A percentile compares a stretch with the other conserved stretches of the same genome.
Evolutionary conservation across 2,329 filamentous ascomycete species (phyloP).

Genomic region (Verticillium longisporum): DNA sequence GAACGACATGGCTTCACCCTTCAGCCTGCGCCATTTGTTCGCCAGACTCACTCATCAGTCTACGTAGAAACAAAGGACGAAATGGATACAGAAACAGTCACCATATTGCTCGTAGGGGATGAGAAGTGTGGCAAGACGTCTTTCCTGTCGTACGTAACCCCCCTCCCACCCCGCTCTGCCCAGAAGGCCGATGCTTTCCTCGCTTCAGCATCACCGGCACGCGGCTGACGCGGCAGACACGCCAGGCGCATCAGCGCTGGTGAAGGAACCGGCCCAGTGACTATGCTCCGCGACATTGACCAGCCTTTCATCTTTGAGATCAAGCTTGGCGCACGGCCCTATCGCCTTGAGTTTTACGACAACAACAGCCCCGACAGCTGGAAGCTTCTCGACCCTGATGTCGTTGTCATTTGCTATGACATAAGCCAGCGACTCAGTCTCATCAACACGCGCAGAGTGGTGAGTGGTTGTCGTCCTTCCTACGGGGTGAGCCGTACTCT

Average conservation of each 20-base stretch:
- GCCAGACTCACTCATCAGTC: conserved; percentile 1
- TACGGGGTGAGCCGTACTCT: background rate
- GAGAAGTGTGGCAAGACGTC: conserved; percentile 53
- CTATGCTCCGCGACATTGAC: conserved; percentile 49
- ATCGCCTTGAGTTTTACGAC: conserved; percentile 54
- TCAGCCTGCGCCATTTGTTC: conserved; percentile 10
- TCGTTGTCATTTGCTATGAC: conserved; percentile 55
- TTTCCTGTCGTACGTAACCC: conserved; percentile 49
- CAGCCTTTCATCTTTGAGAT: conserved; percentile 56
- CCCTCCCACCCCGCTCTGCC: background rate
- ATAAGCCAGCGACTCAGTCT: conserved; percentile 52
- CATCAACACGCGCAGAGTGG: conserved; percentile 50
- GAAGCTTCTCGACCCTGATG: conserved; percentile 49
- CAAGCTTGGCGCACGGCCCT: conserved; percentile 27
- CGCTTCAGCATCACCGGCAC: background rate
- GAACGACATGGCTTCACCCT: background rate
- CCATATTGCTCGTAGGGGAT: conserved; percentile 53
- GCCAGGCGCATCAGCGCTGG: conserved; percentile 45
- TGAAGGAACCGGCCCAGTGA: conserved; percentile 32
- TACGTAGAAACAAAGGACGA: background rate
- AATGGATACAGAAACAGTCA: conserved; percentile 45
- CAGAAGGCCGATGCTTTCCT: background rate
- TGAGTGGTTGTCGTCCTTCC: conserved; percentile 6
- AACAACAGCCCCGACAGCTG: conserved; percentile 52
- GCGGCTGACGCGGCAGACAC: background rate